phyloP scores from a whole-genome alignment of 2,329 filamentous ascomycete genomes.

The Clonostachys rhizophaga region DNA sequence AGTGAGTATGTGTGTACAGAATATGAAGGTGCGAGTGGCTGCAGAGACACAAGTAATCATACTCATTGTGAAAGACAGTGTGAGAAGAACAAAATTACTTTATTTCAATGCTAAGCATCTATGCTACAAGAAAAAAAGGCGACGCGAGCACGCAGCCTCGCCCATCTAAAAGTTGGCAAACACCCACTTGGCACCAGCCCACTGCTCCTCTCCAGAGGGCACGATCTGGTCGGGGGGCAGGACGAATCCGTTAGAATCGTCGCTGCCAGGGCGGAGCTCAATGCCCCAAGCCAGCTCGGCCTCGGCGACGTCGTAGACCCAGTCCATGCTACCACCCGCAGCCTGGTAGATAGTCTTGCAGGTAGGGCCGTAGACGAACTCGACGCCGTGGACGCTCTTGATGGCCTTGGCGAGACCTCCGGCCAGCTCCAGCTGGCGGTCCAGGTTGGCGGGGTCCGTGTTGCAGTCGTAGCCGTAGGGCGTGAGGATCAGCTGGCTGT shows the following conservation, averaged over 20 bases:
- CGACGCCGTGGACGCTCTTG: slow-evolving; percentile 27
- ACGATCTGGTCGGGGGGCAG: slow-evolving; percentile 35
- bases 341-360: slow-evolving; percentile 60
- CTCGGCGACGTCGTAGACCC: slow-evolving; percentile 31
- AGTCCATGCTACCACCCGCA: slow-evolving; percentile 39
- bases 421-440: slow-evolving; percentile 43
- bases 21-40: too few relatives aligned
- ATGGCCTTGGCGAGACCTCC: slow-evolving; percentile 45
- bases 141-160: too few relatives aligned
- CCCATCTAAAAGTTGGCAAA: slow-evolving; percentile 10
- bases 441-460: slow-evolving; percentile 35
- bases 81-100: too few relatives aligned
- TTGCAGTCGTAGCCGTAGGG: slow-evolving; percentile 58
- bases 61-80: too few relatives aligned
- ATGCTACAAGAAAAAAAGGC: too few relatives aligned
- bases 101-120: too few relatives aligned
- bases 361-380: slow-evolving; percentile 42
- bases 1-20: too few relatives aligned
- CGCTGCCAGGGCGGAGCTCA: slow-evolving; percentile 27
- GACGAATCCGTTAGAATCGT: slow-evolving; percentile 33
- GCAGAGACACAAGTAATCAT: too few relatives aligned
- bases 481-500: slow-evolving; percentile 53
- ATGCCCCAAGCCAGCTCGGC: slow-evolving; percentile 34
- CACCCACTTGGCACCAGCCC: slow-evolving; percentile 55
- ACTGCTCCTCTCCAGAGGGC: slow-evolving; percentile 35